A percentile compares a stretch with the other conserved stretches of the same genome.
These are phyloP conservation scores for Multifurca ochricompacta DNA, from an alignment of 768 basidiomycete genomes.

Conservation along the genomic window DNA sequence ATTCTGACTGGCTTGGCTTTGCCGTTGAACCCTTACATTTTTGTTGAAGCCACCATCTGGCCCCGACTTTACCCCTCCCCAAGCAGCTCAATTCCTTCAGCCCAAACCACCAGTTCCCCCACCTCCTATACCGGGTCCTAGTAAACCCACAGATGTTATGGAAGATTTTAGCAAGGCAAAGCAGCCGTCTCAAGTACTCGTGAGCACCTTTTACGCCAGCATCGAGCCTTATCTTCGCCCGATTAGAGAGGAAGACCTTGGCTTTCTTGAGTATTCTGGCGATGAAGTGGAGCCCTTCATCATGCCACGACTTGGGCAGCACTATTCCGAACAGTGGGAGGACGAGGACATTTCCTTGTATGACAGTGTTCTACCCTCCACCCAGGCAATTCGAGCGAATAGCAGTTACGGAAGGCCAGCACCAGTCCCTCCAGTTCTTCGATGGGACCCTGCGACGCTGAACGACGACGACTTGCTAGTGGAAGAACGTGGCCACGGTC, in stretches of 20 bases:
- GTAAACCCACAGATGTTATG: conserved; percentile 68
- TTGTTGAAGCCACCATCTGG: conserved; percentile 29
- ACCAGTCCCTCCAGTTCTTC: conserved; percentile 48
- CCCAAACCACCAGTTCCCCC: conserved; percentile 55
- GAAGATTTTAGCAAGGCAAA: conserved; percentile 89
- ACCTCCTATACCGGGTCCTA: conserved; percentile 71
- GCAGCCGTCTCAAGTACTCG: conserved; percentile 59
- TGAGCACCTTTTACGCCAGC: conserved; percentile 77
- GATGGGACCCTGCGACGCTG: conserved; percentile 80
- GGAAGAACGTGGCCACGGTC: conserved; percentile 80
- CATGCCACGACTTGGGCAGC: conserved; percentile 78
- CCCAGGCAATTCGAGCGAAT: conserved; percentile 32
- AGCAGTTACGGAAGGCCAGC: conserved; percentile 27
- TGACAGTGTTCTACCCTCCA: conserved; percentile 35
- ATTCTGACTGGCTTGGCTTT: not conserved
- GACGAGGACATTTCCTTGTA: conserved; percentile 69
- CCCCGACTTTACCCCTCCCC: conserved; percentile 58
- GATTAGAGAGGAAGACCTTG: conserved; percentile 92
- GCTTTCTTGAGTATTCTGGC: conserved; percentile 84
- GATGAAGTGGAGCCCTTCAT: conserved; percentile 85
- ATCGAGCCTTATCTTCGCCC: conserved; percentile 86
- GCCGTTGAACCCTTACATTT: not conserved
- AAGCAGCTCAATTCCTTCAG: conserved; percentile 41
- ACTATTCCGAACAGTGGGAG: conserved; percentile 90
- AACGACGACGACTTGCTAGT: conserved; percentile 57